phyloP scores from a whole-genome alignment of 106 monocot species.

The Hemerocallis citrina region DNA sequence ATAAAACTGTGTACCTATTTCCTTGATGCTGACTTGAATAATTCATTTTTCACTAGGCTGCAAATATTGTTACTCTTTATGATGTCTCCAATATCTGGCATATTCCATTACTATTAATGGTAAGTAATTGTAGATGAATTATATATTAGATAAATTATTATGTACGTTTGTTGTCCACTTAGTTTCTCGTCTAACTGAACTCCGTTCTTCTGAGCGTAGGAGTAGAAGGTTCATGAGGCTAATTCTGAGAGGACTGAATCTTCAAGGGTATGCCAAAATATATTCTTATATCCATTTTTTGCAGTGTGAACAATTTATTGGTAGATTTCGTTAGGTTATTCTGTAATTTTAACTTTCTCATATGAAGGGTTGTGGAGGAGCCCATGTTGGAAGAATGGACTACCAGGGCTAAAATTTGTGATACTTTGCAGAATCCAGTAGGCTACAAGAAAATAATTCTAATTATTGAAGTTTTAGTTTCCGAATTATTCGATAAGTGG shows the following conservation, averaged over 20 bases:
- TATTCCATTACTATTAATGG: conserved; percentile 55
- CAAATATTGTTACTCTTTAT: conserved; percentile 45
- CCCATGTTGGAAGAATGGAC: conserved; percentile 53
- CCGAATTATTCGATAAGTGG: neutral
- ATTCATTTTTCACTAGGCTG: conserved; percentile 36
- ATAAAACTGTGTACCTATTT: neutral
- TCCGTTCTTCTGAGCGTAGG: conserved; percentile 20
- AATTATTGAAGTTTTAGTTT: neutral
- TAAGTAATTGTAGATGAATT: conserved; percentile 8
- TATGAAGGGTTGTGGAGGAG: conserved; percentile 27
- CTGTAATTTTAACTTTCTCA: neutral
- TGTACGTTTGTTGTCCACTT: no score
- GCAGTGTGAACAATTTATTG: neutral
- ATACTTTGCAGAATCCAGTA: conserved; percentile 37
- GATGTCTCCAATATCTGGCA: conserved; percentile 71
- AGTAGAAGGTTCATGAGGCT: conserved; percentile 64
- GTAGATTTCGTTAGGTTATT: neutral
- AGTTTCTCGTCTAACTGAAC: neutral
- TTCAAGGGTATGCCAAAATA: conserved; percentile 29
- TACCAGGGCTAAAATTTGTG: conserved; percentile 34
- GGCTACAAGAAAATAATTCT: conserved; percentile 5
- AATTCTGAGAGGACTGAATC: conserved; percentile 45
- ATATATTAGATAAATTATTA: neutral
- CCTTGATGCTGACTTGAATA: neutral
- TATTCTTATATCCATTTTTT: neutral